Base-by-base conservation (phyloP, 148 eudicot genomes). In the Silene uniflora region DNA sequence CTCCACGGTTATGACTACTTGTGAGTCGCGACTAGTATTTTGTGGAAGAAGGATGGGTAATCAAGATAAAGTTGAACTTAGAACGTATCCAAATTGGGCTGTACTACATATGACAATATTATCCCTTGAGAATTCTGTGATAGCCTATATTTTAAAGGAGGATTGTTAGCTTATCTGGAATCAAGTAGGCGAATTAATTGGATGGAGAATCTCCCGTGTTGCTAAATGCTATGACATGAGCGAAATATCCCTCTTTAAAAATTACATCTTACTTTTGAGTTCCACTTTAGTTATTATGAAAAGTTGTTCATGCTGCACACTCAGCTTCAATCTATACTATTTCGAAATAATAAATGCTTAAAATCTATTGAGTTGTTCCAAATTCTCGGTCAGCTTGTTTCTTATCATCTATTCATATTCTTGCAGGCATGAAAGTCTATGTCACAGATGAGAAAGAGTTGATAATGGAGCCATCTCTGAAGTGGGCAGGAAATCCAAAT, bases 401-500 rank as follows among this genome's bases (percentile, higher is more conserved):
- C 58, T 73, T 54, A 42, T 25, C 76, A 8, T 35, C 66, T 39
- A 75, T 46, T 62, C 7, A 22, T 63, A 60, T 29, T 78, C 39
- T 76, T 59, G 23, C 74, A 93, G 98, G 98, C 29, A 93, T 91
- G 93, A 93, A 93, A 78, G 89, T 91, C 63, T 91, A 91, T 77
- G 79, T 84, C 66, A 93, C 98, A 66, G 93, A 89, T 47, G 98
- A 93, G 79, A 87, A 89, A 76, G 96, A 93, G 86, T 80, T 93
- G 87, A 93, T 93, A 65, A 84, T 93, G 93, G 98, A 93, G 78
- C 98, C 96, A 47, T 80, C 84, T 68, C 32, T 93, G 65, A 91
- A 93, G 86, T 93, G 98, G 98, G 98, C 98, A 39, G 96, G 82
- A 70, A 91, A 91, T 81, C 96, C 93, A 71, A 88, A 91, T 77